Evolutionary conservation across 2,329 filamentous ascomycete species (phyloP).

Genomic region (Biscogniauxia mediterranea): DNA sequence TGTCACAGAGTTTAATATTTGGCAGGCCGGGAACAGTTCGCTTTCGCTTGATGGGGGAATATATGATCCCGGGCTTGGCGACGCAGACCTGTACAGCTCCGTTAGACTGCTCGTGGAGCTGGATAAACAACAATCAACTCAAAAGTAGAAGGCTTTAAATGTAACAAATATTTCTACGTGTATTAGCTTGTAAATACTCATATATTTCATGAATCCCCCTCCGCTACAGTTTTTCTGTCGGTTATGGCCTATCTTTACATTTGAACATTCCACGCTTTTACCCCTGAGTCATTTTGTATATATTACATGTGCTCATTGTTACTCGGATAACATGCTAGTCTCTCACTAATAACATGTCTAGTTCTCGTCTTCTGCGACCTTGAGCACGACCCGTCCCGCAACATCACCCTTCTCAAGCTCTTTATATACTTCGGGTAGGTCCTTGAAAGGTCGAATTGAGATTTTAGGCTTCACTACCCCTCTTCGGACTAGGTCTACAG

Average conservation of each 20-base stretch:
- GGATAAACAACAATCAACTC: too few species aligned
- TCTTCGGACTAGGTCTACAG: conserved; percentile 40
- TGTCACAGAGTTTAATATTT: conserved; percentile 26
- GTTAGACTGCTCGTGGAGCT: conserved; percentile 17
- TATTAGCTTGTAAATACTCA: too few species aligned
- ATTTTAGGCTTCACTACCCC: conserved; percentile 42
- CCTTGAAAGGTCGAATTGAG: conserved; percentile 39
- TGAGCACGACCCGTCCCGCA: conserved; percentile 41
- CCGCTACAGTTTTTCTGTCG: too few species aligned
- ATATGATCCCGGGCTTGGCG: conserved; percentile 32
- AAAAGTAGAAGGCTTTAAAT: too few species aligned
- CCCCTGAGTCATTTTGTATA: neutral
- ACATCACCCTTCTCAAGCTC: conserved; percentile 44
- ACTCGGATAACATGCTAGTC: too few species aligned
- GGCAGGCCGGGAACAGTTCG: conserved; percentile 23
- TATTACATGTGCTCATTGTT: neutral
- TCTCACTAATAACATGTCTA: too few species aligned
- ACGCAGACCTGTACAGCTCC: conserved; percentile 24
- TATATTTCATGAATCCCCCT: too few species aligned
- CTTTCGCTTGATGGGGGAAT: neutral
- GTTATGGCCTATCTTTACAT: too few species aligned
- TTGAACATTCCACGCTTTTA: too few species aligned
- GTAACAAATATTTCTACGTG: too few species aligned
- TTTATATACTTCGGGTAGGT: conserved; percentile 41
- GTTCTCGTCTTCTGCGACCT: conserved; percentile 31